phyloP scores from a whole-genome alignment of 2,329 filamentous ascomycete genomes.

The Ophiostoma australiae region DNA sequence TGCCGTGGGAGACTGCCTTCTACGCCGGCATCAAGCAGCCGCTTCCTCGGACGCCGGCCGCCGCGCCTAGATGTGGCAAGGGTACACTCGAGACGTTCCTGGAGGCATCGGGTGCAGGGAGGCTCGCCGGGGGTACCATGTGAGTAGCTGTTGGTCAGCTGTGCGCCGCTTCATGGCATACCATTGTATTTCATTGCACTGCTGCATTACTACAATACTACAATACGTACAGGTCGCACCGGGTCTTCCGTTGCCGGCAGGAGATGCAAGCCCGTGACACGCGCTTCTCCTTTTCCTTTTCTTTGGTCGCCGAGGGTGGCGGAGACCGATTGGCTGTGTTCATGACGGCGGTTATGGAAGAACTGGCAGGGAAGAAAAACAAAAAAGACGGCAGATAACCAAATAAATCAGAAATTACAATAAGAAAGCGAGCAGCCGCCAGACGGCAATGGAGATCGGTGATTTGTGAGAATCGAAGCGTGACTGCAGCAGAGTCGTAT shows the following conservation, averaged over 20 bases:
- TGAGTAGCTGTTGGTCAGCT: conserved; percentile 25
- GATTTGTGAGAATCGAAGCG: background rate
- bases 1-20: background rate
- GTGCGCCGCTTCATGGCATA: background rate
- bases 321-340: background rate
- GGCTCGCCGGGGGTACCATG: conserved; percentile 33
- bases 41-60: conserved; percentile 33
- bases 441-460: background rate
- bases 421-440: background rate
- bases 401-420: background rate
- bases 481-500: background rate
- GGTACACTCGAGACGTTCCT: conserved; percentile 38
- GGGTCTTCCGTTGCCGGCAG: conserved; percentile 23
- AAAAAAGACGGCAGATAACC: background rate
- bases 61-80: conserved; percentile 40
- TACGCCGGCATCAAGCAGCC: conserved; percentile 1
- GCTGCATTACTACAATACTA: conserved; percentile 6
- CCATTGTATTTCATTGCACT: background rate
- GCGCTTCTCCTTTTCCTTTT: conserved; percentile 19
- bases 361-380: background rate
- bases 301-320: background rate
- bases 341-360: conserved; percentile 5
- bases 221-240: conserved; percentile 21
- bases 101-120: conserved; percentile 39
- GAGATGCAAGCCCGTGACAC: conserved; percentile 22